Evolutionary conservation across 441 rosid genomes (phyloP).

Genomic region (Euphorbia schlechtendalii): DNA sequence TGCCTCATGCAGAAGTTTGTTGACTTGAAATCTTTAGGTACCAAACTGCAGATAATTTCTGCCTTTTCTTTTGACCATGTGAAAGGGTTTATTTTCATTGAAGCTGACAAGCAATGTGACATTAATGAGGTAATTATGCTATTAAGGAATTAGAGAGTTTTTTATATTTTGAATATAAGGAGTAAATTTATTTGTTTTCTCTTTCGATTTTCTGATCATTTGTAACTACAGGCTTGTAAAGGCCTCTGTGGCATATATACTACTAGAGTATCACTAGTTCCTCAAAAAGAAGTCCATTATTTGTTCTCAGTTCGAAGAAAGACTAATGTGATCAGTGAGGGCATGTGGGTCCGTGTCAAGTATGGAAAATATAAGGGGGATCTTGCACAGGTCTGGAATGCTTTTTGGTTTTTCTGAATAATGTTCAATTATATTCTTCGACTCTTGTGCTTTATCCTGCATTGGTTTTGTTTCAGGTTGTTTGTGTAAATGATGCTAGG

Average conservation of each 20-base stretch:
- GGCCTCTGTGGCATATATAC: constrained; percentile 58
- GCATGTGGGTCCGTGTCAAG: constrained; percentile 87
- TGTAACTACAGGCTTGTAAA: constrained; percentile 58
- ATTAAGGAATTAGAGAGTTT: neutral
- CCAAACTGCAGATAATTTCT: constrained; percentile 56
- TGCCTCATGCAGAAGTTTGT: constrained; percentile 93
- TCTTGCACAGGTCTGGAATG: constrained; percentile 57
- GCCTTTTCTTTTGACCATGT: constrained; percentile 68
- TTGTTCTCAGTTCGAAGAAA: constrained; percentile 52
- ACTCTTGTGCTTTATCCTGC: neutral
- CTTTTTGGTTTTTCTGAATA: neutral
- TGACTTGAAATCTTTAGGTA: constrained; percentile 57
- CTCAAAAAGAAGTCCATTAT: constrained; percentile 55
- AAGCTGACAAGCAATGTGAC: constrained; percentile 67
- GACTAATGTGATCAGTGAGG: constrained; percentile 41
- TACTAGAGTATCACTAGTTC: constrained; percentile 50
- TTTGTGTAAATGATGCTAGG: constrained; percentile 56
- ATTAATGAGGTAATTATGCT: constrained; percentile 52
- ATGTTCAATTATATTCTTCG: constrained; percentile 14
- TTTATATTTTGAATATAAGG: neutral
- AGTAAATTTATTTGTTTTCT: neutral
- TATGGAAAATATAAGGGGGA: constrained; percentile 93
- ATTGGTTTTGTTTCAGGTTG: constrained; percentile 44
- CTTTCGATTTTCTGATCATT: constrained; percentile 3
- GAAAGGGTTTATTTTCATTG: constrained; percentile 71